phyloP scores from a whole-genome alignment of 148 eudicot species.

The Camellia granthamiana region DNA sequence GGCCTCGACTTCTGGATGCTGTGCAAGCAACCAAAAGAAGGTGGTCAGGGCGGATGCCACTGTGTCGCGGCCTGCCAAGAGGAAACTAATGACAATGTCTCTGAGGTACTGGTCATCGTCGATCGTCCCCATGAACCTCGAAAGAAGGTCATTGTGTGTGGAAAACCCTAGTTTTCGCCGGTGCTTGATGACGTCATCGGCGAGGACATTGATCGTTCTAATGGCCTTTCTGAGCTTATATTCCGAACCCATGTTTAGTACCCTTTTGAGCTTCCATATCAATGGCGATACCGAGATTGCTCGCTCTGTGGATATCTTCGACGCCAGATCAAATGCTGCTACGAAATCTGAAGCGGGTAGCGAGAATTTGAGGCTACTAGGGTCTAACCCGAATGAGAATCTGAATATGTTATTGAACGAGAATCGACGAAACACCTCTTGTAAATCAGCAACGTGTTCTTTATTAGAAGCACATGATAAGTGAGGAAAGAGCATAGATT shows the following conservation, averaged over 20 bases:
- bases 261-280: slow-evolving; percentile 44
- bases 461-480: not conserved
- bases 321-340: slow-evolving; percentile 48
- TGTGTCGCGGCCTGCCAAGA: slow-evolving; percentile 66
- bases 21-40: slow-evolving; percentile 47
- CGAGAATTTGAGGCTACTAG: slow-evolving; percentile 15
- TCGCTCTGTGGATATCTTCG: slow-evolving; percentile 44
- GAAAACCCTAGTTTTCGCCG: slow-evolving; percentile 27
- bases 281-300: slow-evolving; percentile 30
- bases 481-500: slow-evolving; percentile 28
- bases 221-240: slow-evolving; percentile 36
- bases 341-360: slow-evolving; percentile 36
- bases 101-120: slow-evolving; percentile 42
- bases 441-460: slow-evolving; percentile 23
- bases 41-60: slow-evolving; percentile 53
- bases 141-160: slow-evolving; percentile 36
- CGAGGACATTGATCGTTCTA: slow-evolving; percentile 28
- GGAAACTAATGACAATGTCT: slow-evolving; percentile 57
- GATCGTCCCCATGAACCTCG: slow-evolving; percentile 49
- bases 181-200: slow-evolving; percentile 34
- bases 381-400: slow-evolving; percentile 55
- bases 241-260: slow-evolving; percentile 51
- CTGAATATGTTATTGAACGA: slow-evolving; percentile 47
- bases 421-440: slow-evolving; percentile 44
- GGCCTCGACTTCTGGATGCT: slow-evolving; percentile 37